Evolutionary conservation across 1,284 basidiomycete species (phyloP).

Genomic region (Apiotrichum laibachii): DNA sequence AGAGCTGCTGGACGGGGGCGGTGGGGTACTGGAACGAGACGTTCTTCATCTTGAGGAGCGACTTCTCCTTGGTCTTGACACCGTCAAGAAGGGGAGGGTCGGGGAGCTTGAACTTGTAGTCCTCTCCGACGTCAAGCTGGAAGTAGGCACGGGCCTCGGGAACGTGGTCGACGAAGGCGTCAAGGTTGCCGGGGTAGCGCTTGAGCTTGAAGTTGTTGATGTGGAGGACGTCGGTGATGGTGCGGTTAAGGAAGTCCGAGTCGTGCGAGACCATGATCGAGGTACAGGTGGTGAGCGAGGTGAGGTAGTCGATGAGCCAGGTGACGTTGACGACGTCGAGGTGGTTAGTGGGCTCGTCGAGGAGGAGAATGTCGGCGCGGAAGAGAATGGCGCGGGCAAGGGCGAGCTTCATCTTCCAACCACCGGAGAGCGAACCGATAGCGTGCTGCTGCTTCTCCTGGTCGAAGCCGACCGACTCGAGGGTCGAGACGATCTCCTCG

Average conservation of each 20-base stretch:
- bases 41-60: slow-evolving; percentile 93
- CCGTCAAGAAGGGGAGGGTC: slow-evolving; percentile 94
- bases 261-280: slow-evolving; percentile 99
- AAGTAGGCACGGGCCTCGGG: slow-evolving; percentile 99
- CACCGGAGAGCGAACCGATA: slow-evolving; percentile 92
- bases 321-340: slow-evolving; percentile 95
- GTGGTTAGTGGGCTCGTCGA: slow-evolving; percentile 98
- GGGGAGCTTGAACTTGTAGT: slow-evolving; percentile 96
- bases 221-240: slow-evolving; percentile 97
- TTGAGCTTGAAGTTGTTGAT: slow-evolving; percentile 99
- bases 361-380: slow-evolving; percentile 94
- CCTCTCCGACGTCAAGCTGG: slow-evolving; percentile 87
- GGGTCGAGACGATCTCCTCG: slow-evolving; percentile 72
- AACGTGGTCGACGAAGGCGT: slow-evolving; percentile 88
- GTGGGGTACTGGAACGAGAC: slow-evolving; percentile 96
- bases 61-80: slow-evolving; percentile 99
- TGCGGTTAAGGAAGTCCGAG: slow-evolving; percentile 97
- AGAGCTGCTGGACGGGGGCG: slow-evolving; percentile 79
- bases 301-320: slow-evolving; percentile 96
- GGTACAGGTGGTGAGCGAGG: slow-evolving; percentile 81
- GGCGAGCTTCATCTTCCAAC: slow-evolving; percentile 99
- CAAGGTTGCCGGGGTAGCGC: slow-evolving; percentile 96
- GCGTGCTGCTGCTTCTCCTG: slow-evolving; percentile 79
- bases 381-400: slow-evolving; percentile 98
- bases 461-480: slow-evolving; percentile 86